These are phyloP conservation scores for Eimeria brunetti DNA, from an alignment of 169 alveolate genomes.

Conservation along the genomic window DNA sequence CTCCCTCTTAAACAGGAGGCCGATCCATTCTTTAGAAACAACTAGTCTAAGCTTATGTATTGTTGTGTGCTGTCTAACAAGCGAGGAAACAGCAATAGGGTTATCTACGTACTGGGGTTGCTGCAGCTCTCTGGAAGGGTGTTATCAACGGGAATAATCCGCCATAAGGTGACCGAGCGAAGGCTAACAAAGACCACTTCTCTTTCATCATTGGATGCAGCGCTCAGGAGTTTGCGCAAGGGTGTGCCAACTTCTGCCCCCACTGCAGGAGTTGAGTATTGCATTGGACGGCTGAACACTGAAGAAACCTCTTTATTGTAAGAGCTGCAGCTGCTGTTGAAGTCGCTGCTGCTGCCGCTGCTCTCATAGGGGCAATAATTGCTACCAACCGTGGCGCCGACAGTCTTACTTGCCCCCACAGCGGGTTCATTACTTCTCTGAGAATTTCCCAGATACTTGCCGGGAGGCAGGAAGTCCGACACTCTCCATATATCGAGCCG, in stretches of 20 bases:
- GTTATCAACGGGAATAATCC: constrained; percentile 8
- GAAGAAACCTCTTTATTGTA: neutral
- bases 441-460: neutral
- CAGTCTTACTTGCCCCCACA: neutral
- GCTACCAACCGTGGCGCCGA: neutral
- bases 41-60: neutral
- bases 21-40: neutral
- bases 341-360: neutral
- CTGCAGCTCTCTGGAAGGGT: neutral
- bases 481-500: constrained; percentile 65
- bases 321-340: neutral
- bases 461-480: constrained; percentile 23
- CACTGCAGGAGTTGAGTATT: constrained; percentile 37
- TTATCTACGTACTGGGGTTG: neutral
- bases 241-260: constrained; percentile 66
- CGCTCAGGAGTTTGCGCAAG: constrained; percentile 56
- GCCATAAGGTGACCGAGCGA: constrained; percentile 73
- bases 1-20: neutral
- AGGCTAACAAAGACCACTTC: constrained; percentile 69
- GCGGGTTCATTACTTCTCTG: neutral
- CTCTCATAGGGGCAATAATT: neutral
- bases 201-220: constrained; percentile 31
- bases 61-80: neutral
- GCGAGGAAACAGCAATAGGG: neutral
- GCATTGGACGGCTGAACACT: constrained; percentile 16